phyloP scores from a whole-genome alignment of 257 asterid species.

The Lycium ferocissimum region DNA sequence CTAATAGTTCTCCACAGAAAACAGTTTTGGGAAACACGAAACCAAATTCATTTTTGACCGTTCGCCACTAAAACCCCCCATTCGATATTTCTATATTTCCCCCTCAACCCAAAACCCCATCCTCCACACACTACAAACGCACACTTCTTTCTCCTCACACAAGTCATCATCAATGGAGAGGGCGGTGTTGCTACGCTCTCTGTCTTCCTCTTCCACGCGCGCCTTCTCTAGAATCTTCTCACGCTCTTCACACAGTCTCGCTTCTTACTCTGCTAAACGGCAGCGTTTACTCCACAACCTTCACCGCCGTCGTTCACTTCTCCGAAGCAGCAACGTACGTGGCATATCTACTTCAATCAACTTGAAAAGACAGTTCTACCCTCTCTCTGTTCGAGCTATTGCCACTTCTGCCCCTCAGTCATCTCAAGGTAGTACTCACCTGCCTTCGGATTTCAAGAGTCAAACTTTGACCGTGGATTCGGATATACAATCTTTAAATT shows the following conservation, averaged over 20 bases:
- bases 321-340: conserved; percentile 56
- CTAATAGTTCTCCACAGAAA: conserved; percentile 36
- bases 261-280: conserved; percentile 47
- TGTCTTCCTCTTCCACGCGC: conserved; percentile 61
- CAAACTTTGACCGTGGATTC: too few species aligned
- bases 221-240: conserved; percentile 66
- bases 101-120: neutral
- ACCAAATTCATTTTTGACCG: conserved; percentile 13
- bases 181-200: conserved; percentile 69
- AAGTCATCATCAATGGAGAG: conserved; percentile 68
- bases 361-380: conserved; percentile 50
- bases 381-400: conserved; percentile 67
- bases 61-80: conserved; percentile 4
- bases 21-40: neutral
- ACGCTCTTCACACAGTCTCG: conserved; percentile 61
- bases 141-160: neutral
- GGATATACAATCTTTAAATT: too few species aligned
- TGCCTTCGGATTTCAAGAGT: neutral
- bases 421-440: conserved; percentile 44
- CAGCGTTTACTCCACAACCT: conserved; percentile 57
- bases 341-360: conserved; percentile 49
- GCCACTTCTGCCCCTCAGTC: conserved; percentile 75
- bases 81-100: conserved; percentile 1
- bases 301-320: conserved; percentile 51
- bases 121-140: too few species aligned